Conservation (phyloP, 208 protist species). For the Leishmania lainsoni region DNA sequence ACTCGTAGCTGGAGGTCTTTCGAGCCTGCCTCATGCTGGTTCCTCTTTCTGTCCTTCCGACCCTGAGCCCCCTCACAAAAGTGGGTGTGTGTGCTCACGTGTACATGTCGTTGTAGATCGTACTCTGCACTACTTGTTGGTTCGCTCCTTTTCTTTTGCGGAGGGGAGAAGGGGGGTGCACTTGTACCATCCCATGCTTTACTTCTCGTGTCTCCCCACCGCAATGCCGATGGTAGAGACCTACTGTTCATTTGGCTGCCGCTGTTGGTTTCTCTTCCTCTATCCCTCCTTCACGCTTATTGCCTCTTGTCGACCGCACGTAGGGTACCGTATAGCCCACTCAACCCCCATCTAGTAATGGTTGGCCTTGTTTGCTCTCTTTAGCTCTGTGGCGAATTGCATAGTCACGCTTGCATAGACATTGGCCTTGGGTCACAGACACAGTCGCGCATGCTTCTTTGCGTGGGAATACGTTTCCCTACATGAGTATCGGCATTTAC, state of each 20-base stretch:
- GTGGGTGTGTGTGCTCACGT: not conserved
- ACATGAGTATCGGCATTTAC: not conserved
- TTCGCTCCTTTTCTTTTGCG: not conserved
- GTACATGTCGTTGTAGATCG: not conserved
- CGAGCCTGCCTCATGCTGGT: not conserved
- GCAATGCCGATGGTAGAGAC: not conserved
- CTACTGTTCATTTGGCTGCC: slow-evolving; percentile 5
- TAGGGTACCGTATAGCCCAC: not conserved
- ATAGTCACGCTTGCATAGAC: not conserved
- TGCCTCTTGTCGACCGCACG: not conserved
- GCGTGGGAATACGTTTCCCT: not conserved
- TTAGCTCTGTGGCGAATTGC: not conserved
- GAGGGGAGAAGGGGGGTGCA: not conserved
- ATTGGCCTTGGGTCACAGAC: not conserved
- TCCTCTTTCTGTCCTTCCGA: not conserved
- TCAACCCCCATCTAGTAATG: not conserved
- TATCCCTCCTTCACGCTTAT: not conserved
- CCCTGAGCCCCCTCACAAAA: not conserved
- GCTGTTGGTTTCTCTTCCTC: not conserved
- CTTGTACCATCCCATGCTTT: not conserved
- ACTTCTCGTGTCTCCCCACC: slow-evolving; percentile 8
- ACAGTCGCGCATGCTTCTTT: not conserved
- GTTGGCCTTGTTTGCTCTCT: not conserved
- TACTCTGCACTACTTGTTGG: not conserved
- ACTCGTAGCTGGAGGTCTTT: not conserved